Evolutionary conservation across 441 rosid genomes (phyloP).

Genomic region (Gossypium gossypioides): DNA sequence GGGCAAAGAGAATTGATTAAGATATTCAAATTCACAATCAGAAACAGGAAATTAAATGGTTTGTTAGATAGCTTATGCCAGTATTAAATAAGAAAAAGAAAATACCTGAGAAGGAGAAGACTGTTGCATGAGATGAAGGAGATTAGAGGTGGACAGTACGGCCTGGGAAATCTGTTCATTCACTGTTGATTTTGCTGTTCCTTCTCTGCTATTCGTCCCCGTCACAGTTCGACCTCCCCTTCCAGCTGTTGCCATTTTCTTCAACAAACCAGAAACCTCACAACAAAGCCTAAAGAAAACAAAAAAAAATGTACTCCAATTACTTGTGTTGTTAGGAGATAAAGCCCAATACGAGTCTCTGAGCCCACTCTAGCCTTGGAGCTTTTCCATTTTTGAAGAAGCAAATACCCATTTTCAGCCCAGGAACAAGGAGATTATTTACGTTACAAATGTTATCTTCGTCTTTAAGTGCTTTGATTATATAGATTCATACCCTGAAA

Average conservation of each 20-base stretch:
- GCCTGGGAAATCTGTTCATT: slow-evolving; percentile 58
- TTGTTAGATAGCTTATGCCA: background rate
- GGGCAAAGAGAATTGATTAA: background rate
- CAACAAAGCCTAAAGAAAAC: background rate
- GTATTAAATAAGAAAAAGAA: background rate
- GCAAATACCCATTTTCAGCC: background rate
- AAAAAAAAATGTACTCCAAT: background rate
- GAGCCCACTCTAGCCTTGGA: background rate
- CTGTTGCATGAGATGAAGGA: slow-evolving; percentile 56
- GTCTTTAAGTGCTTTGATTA: too few species aligned
- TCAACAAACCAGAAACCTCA: background rate
- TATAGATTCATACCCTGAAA: too few species aligned
- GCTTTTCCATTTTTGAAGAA: background rate
- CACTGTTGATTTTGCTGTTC: slow-evolving; percentile 43
- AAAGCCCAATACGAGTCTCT: background rate
- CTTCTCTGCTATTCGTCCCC: slow-evolving; percentile 29
- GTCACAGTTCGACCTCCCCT: slow-evolving; percentile 11
- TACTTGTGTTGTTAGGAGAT: background rate
- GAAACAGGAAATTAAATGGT: background rate
- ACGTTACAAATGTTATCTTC: too few species aligned
- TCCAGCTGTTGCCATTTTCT: slow-evolving; percentile 7
- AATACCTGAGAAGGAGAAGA: slow-evolving; percentile 49
- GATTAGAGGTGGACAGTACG: slow-evolving; percentile 58
- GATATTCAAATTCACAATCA: background rate
- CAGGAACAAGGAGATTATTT: background rate